Conservation (phyloP, 345 rosid species). For the Hirschfeldia incana region DNA sequence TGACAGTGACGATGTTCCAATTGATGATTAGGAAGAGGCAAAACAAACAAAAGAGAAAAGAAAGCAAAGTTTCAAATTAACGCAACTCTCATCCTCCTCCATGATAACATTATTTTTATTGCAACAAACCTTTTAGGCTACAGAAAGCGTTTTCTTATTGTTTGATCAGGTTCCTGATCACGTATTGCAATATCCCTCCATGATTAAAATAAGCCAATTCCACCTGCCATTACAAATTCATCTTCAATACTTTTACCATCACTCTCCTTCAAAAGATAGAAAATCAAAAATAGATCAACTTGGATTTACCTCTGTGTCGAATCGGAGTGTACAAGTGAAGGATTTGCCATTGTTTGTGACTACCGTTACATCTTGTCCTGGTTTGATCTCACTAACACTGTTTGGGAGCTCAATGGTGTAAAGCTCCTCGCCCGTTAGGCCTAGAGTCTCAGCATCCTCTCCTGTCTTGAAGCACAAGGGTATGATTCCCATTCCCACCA, state of each 20-base stretch:
- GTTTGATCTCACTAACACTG: conserved; percentile 64
- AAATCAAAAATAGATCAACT: background rate
- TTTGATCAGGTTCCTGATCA: conserved; percentile 48
- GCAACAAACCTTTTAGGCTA: conserved; percentile 2
- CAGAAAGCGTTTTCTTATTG: conserved; percentile 4
- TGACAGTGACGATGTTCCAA: background rate
- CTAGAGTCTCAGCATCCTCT: conserved; percentile 77
- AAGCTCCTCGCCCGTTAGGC: conserved; percentile 75
- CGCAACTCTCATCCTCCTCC: background rate
- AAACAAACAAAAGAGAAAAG: background rate
- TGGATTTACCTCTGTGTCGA: conserved; percentile 76
- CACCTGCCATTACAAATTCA: conserved; percentile 46
- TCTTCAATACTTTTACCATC: background rate
- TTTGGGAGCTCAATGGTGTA: conserved; percentile 68
- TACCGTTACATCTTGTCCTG: conserved; percentile 84
- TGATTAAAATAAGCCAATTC: conserved; percentile 70
- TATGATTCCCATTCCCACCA: conserved; percentile 89
- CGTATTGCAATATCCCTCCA: conserved; percentile 73
- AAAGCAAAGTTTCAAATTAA: background rate
- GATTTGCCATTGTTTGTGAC: conserved; percentile 67
- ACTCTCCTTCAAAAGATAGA: background rate
- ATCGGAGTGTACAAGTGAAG: conserved; percentile 65
- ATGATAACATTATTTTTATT: conserved; percentile 7
- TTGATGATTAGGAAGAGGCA: background rate
- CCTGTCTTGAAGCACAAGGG: conserved; percentile 88